Base-by-base conservation (phyloP, 1,284 basidiomycete genomes). In the Pholiota adiposa region DNA sequence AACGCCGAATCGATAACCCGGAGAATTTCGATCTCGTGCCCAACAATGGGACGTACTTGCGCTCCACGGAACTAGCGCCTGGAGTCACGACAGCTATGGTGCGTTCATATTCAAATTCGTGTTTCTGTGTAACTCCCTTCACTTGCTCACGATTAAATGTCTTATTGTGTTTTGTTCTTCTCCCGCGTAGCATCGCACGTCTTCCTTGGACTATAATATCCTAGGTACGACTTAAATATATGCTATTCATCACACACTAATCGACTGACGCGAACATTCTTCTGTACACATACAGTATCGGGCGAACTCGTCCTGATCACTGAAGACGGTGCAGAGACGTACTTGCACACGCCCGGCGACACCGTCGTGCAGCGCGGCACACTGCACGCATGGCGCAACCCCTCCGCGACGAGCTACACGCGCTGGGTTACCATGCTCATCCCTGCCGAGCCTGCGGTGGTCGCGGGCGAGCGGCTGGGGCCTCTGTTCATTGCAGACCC, bases 381-480 rank as follows among this genome's bases (percentile, higher is more conserved):
- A 0, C 75, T 85, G 66, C 86, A 88, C 61, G 82, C 80, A 9
- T 88, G 86, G 86, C 79, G 73, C 59, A 88, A 88, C 68, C 84
- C 85, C 11, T 80, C 81, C 0, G 71, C 70, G 4, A 72, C 71
- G 7, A 62, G 68, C 29, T 85, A 83, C 81, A 70, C 80, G n/a
- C 75, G 85, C 14, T 86, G 82, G 83, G 70, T 82, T 21, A 77
- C 79, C 6, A 77, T 86, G 36, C 65, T 88, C 21, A 74, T 86
- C 54, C 79, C 84, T 58, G 86, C 85, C 18, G 75, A 83, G 56
- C 83, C 85, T 34, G 81, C 79, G 0, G 68, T 79, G 16, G 75
- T 85, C 19, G 72, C 80, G 49, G 84, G 81, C 3, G 67, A 77
- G 61, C 58, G 68, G n/a, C 70, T 84, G 51, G 68, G 56, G 14